Conservation (phyloP, 306 rosid species). For the Neltuma alba region DNA sequence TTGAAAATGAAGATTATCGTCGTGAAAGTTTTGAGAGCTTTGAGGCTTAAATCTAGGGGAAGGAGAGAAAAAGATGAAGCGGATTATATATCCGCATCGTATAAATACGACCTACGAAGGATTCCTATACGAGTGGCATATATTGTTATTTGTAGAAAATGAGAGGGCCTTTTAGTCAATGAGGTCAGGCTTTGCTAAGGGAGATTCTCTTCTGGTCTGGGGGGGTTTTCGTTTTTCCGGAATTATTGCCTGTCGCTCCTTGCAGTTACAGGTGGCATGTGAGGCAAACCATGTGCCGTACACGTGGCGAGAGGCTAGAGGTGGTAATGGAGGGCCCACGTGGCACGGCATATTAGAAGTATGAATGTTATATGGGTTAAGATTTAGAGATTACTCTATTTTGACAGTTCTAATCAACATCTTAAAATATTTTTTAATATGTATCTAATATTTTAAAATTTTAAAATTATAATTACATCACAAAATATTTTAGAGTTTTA, state of each 20-base stretch:
- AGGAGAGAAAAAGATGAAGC: neutral
- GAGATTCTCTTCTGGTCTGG: constrained; percentile 16
- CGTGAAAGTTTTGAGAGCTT: constrained; percentile 23
- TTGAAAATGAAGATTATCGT: constrained; percentile 26
- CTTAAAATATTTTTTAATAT: too few species aligned
- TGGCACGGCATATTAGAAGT: constrained; percentile 28
- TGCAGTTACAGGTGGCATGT: constrained; percentile 26
- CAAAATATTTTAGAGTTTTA: too few species aligned
- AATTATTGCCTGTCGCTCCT: constrained; percentile 26
- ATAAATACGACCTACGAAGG: constrained; percentile 40
- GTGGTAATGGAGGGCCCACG: constrained; percentile 8
- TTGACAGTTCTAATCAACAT: too few species aligned
- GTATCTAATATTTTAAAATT: too few species aligned
- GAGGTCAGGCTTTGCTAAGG: neutral
- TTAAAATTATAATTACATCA: too few species aligned
- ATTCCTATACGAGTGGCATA: constrained; percentile 33
- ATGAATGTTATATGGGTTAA: too few species aligned
- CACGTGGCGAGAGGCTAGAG: neutral
- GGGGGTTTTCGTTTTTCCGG: neutral
- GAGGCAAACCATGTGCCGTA: neutral
- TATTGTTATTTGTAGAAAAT: neutral
- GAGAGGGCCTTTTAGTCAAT: constrained; percentile 6
- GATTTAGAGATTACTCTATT: too few species aligned
- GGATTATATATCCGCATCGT: constrained; percentile 45
- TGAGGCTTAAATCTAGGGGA: constrained; percentile 69